Evolutionary conservation across 1,284 basidiomycete genomes (phyloP), one percentile per base, ranked within the genome.

Genomic region (Microbotryum intermedium): DNA sequence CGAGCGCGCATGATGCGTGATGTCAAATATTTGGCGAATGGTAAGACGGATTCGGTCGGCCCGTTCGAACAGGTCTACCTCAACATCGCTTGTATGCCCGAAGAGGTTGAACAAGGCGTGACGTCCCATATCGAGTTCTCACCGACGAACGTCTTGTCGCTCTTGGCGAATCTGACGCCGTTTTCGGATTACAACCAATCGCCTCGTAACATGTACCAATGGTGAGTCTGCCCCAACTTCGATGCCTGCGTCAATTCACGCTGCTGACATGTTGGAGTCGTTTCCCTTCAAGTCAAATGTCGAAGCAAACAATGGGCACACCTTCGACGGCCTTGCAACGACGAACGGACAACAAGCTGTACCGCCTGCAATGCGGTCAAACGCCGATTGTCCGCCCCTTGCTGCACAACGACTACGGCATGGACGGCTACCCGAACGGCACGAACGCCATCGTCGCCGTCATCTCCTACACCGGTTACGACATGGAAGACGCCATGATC

Each of bases 401-500:
- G 48, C 77, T 98, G 53, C 91, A 98, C 78, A 88, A 91, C 74
- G 84, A 85, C n/a, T 99, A 98, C 75, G 92, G 89, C 49, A 97
- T 99, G 86, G 95, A 99, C 76, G 85, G 89, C 54, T 98, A 93
- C 81, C 95, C 95, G 2, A 98, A 95, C 73, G 95, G 94, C 20
- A 97, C 89, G 48, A 99, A 99, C 75, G 95, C 95, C 20, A 82
- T 99, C 60, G 95, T 99, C 55, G 95, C 95, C 25, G 95, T 99
- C 73, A 97, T 99, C 69, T 98, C 95, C 0, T 99, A 99, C 76
- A 99, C 95, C 0, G 95, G 95, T 7, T 99, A 99, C 77, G 95
- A 99, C 75, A 99, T 99, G 95, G 95, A 99, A 78, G 95, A 99
- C 72, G 95, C 95, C 64, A 99, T 99, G 95, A 98, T 99, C 69